phyloP scores from a whole-genome alignment of 257 asterid genomes.

The Linaria vulgaris region DNA sequence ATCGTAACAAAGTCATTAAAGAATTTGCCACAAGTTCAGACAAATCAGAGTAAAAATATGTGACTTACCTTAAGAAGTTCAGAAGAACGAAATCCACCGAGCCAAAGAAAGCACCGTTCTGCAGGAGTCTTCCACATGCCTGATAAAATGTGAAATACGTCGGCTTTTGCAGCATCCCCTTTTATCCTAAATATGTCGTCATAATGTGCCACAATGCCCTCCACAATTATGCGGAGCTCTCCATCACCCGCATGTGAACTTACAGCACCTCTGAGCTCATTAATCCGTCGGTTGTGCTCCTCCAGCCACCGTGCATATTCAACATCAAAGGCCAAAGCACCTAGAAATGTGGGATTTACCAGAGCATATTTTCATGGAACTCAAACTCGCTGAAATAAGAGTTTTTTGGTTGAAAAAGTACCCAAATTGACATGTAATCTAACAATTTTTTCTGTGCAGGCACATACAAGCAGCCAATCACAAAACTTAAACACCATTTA shows the following conservation, averaged over 20 bases:
- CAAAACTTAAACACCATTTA: slow-evolving; percentile 1
- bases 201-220: slow-evolving; percentile 67
- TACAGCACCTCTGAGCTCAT: slow-evolving; percentile 87
- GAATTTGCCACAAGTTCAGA: too few relatives aligned
- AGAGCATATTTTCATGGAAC: slow-evolving; percentile 32
- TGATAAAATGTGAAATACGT: slow-evolving; percentile 80
- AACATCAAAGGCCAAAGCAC: slow-evolving; percentile 86
- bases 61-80: slow-evolving; percentile 68
- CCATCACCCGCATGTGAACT: slow-evolving; percentile 89
- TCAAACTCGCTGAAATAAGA: slow-evolving; percentile 34
- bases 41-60: slow-evolving; percentile 11
- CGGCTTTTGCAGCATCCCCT: slow-evolving; percentile 82
- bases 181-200: slow-evolving; percentile 77
- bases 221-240: slow-evolving; percentile 84
- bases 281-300: slow-evolving; percentile 71
- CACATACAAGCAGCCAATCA: slow-evolving; percentile 16
- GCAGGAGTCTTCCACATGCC: slow-evolving; percentile 99
- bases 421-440: slow-evolving; percentile 17
- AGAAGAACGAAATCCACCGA: slow-evolving; percentile 90
- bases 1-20: too few relatives aligned
- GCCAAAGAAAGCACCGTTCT: slow-evolving; percentile 94
- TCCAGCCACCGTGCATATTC: slow-evolving; percentile 88
- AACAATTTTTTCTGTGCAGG: not conserved
- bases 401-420: slow-evolving; percentile 25
- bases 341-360: slow-evolving; percentile 34